Conservation (phyloP, 495 filamentous ascomycete species). For the Hypoxylon rickii region DNA sequence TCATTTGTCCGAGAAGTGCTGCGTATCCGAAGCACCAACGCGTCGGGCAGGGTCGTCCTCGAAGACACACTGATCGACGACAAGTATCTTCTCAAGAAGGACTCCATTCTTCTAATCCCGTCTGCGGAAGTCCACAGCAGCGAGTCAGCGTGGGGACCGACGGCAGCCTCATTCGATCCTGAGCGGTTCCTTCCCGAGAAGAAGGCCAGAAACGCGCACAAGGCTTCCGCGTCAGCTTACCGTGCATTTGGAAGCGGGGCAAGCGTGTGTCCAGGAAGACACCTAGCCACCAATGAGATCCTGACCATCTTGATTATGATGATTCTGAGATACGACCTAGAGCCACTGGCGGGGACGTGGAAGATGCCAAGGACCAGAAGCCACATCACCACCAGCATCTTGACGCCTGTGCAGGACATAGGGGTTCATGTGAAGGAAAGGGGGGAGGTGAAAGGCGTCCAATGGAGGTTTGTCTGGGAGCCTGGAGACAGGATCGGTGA, state of each 20-base stretch:
- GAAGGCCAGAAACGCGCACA: background rate
- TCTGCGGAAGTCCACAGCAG: constrained; percentile 15
- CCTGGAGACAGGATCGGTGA: too few relatives aligned
- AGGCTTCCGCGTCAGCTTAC: constrained; percentile 21
- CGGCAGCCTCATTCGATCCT: constrained; percentile 21
- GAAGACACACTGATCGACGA: constrained; percentile 30
- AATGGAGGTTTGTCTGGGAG: background rate
- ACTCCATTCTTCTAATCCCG: constrained; percentile 17
- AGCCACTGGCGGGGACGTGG: background rate
- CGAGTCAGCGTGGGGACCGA: constrained; percentile 19
- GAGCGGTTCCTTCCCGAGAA: constrained; percentile 15
- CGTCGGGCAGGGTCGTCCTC: constrained; percentile 11
- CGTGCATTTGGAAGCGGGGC: constrained; percentile 23
- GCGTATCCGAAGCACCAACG: too few relatives aligned
- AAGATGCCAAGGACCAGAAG: background rate
- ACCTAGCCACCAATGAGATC: constrained; percentile 29
- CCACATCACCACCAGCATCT: background rate
- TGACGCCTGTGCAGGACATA: background rate
- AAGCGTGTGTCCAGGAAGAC: constrained; percentile 24
- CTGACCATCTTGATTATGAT: constrained; percentile 5
- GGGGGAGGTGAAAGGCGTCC: background rate
- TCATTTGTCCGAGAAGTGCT: too few relatives aligned
- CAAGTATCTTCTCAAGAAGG: constrained; percentile 32
- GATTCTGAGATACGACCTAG: background rate
- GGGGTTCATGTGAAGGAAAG: background rate